A percentile compares a stretch with the other conserved stretches of the same genome.
These are phyloP conservation scores for Chlamydomonas sphaeroides DNA, from an alignment of 139 green algal genomes.

Conservation along the genomic window DNA sequence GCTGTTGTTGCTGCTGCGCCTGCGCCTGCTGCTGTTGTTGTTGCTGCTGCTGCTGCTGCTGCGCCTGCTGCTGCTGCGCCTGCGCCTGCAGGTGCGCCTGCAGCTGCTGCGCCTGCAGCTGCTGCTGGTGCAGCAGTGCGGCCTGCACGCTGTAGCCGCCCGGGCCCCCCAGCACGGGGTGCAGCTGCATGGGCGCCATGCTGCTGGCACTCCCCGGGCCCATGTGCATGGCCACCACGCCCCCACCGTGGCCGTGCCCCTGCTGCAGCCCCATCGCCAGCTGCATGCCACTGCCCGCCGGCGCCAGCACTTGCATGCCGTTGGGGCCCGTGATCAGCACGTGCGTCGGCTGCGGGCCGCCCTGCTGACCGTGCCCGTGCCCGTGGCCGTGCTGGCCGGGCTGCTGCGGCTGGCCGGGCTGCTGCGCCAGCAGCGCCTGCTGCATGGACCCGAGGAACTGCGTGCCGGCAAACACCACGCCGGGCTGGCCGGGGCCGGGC, in stretches of 20 bases:
- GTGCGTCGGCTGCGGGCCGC: not conserved
- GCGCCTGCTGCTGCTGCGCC: not conserved
- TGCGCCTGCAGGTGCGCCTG: conserved; percentile 29
- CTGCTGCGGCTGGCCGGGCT: too few relatives aligned
- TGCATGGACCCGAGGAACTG: too few relatives aligned
- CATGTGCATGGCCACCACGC: not conserved
- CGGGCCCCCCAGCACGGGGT: conserved; percentile 1
- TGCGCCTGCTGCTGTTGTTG: conserved; percentile 37
- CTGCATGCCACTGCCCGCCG: not conserved
- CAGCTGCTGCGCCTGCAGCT: not conserved
- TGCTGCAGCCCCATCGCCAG: not conserved
- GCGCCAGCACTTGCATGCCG: not conserved
- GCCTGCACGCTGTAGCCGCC: conserved; percentile 37
- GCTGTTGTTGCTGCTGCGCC: conserved; percentile 9
- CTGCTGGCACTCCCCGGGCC: not conserved
- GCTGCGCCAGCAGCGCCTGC: conserved; percentile 8
- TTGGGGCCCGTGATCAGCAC: not conserved
- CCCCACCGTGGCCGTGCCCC: too few relatives aligned
- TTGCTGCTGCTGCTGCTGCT: conserved; percentile 31
- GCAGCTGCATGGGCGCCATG: conserved; percentile 14
- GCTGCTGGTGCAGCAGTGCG: conserved; percentile 20
- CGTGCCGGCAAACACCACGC: too few relatives aligned
- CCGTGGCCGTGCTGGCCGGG: not conserved
- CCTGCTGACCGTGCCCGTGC: not conserved
- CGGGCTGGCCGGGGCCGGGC: too few relatives aligned